Percentiles rank a stretch among this genome's conserved stretches.
phyloP scores from a whole-genome alignment of 164 flowering plant genomes.

The Brasenia schreberi region DNA sequence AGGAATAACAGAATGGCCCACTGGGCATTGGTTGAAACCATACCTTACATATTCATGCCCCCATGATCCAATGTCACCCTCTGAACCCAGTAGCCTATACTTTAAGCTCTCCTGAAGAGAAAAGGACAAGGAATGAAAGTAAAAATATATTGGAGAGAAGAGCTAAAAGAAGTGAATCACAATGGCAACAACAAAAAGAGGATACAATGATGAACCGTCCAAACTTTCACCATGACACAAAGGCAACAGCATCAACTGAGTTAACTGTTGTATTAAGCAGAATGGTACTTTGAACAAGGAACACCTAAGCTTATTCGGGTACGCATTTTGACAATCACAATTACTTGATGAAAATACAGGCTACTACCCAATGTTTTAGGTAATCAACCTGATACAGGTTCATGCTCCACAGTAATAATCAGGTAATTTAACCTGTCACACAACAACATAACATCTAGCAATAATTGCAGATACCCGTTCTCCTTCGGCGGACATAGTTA shows the following conservation, averaged over 20 bases:
- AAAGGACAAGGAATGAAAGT: background rate
- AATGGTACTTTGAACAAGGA: too few species aligned
- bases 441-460: too few species aligned
- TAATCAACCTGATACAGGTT: too few species aligned
- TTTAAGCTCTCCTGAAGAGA: slow-evolving; percentile 72
- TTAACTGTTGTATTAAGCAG: too few species aligned
- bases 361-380: too few species aligned
- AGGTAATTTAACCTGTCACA: too few species aligned
- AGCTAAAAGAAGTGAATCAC: background rate
- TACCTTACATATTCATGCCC: slow-evolving; percentile 99
- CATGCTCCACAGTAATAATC: too few species aligned
- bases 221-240: background rate
- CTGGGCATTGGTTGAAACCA: slow-evolving; percentile 1
- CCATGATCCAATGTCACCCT: slow-evolving; percentile 99
- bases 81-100: slow-evolving; percentile 83
- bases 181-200: background rate
- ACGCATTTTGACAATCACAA: too few species aligned
- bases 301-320: too few species aligned
- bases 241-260: background rate
- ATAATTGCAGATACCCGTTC: slow-evolving; percentile 47
- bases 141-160: background rate
- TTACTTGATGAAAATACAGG: too few species aligned
- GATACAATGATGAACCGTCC: background rate
- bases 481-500: slow-evolving; percentile 98
- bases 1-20: too few species aligned